Evolutionary conservation across 2,329 filamentous ascomycete species (phyloP).

Genomic region (Stemphylium vesicarium): DNA sequence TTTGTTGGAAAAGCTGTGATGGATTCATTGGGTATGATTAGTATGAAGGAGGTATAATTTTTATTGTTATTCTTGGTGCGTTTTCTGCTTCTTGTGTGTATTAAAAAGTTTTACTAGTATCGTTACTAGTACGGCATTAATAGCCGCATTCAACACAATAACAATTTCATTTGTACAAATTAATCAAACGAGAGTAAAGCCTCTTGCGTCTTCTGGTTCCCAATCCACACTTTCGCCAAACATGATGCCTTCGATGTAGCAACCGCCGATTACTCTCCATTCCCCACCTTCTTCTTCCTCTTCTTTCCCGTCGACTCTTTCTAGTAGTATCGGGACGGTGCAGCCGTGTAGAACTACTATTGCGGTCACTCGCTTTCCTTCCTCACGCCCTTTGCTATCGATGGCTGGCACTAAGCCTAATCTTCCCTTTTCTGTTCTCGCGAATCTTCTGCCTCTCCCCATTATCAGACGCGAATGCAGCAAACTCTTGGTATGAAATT

Average conservation of each 20-base stretch:
- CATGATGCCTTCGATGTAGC: slow-evolving; percentile 24
- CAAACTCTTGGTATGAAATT: no score
- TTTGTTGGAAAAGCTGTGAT: no score
- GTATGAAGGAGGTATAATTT: no score
- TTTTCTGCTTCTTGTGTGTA: no score
- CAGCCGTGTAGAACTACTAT: slow-evolving; percentile 26
- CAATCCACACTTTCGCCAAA: slow-evolving; percentile 19
- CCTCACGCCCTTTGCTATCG: slow-evolving; percentile 1
- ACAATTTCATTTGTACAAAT: background rate
- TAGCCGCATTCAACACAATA: no score
- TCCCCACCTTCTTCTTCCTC: slow-evolving; percentile 2
- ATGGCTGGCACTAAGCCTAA: slow-evolving; percentile 21
- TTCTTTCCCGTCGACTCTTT: slow-evolving; percentile 10
- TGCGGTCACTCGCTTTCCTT: background rate
- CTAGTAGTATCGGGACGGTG: slow-evolving; percentile 22
- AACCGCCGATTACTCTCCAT: slow-evolving; percentile 24
- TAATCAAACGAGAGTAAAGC: background rate
- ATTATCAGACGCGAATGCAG: no score
- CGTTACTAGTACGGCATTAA: no score
- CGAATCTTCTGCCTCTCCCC: no score
- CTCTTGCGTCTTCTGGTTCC: background rate
- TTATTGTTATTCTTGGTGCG: no score
- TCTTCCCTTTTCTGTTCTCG: slow-evolving; percentile 13
- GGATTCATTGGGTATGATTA: no score
- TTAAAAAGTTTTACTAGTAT: background rate